Conservation (phyloP, 768 basidiomycete species). For the Mycena filopes region DNA sequence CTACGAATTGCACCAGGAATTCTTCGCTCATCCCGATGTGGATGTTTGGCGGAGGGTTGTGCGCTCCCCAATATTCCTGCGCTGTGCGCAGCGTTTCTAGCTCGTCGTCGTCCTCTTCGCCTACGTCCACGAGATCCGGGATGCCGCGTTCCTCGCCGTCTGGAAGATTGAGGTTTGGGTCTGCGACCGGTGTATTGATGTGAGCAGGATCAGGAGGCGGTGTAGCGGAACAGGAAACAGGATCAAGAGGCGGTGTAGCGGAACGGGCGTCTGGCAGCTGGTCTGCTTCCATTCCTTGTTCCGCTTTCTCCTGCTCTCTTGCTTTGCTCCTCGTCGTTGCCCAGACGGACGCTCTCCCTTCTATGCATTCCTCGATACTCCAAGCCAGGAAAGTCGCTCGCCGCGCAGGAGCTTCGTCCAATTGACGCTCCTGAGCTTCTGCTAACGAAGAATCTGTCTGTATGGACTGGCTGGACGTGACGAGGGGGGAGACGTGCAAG, state of each 20-base stretch:
- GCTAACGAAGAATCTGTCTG: neutral
- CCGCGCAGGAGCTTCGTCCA: neutral
- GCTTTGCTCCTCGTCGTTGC: neutral
- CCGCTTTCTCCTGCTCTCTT: neutral
- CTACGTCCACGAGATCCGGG: neutral
- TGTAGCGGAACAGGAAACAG: too few species aligned
- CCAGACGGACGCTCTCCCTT: neutral
- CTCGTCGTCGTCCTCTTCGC: neutral
- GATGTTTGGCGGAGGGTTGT: neutral
- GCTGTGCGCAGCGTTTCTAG: neutral
- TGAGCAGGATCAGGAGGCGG: too few species aligned
- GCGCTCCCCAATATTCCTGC: neutral
- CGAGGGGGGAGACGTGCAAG: too few species aligned
- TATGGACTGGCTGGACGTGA: too few species aligned
- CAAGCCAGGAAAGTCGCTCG: neutral
- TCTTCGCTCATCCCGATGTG: neutral
- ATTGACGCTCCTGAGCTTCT: neutral
- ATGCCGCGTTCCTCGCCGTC: too few species aligned
- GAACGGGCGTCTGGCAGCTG: too few species aligned
- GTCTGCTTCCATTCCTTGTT: too few species aligned
- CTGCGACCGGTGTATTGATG: too few species aligned
- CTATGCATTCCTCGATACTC: neutral
- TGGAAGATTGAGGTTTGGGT: too few species aligned
- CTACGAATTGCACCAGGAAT: neutral
- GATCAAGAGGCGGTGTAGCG: too few species aligned